phyloP scores from a whole-genome alignment of 441 rosid species.

The Bruguiera hainesii region DNA sequence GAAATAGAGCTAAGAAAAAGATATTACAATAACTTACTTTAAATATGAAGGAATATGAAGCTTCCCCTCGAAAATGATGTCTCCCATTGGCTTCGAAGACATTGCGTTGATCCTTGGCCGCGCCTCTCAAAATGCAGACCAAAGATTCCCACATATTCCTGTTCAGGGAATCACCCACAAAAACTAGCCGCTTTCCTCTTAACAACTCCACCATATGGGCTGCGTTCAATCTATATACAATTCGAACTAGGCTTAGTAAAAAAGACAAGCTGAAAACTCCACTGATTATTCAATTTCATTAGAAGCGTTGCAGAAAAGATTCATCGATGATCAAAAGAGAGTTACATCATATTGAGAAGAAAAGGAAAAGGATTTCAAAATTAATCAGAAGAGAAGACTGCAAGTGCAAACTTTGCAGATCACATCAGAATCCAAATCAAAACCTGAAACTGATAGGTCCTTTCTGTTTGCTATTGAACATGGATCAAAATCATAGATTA shows the following conservation, averaged over 20 bases:
- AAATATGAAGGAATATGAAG: conserved; percentile 73
- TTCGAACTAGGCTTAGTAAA: conserved; percentile 4
- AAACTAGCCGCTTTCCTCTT: conserved; percentile 78
- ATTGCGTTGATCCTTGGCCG: conserved; percentile 53
- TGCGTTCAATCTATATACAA: conserved; percentile 54
- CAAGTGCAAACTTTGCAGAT: too few relatives aligned
- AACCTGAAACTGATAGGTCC: too few relatives aligned
- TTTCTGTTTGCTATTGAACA: too few relatives aligned
- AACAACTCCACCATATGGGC: conserved; percentile 57
- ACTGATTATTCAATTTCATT: too few relatives aligned
- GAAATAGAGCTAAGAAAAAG: neutral
- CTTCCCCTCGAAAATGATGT: conserved; percentile 63
- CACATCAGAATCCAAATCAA: too few relatives aligned
- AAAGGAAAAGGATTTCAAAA: too few relatives aligned
- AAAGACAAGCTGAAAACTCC: neutral
- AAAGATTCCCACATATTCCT: conserved; percentile 98
- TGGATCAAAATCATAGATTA: too few relatives aligned
- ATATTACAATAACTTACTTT: conserved; percentile 37
- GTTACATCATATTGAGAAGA: too few relatives aligned
- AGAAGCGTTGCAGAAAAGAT: too few relatives aligned
- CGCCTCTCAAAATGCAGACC: conserved; percentile 65
- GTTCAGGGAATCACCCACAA: conserved; percentile 88
- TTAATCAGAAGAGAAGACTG: too few relatives aligned
- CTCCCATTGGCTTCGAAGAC: conserved; percentile 82
- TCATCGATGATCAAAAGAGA: too few relatives aligned